phyloP scores from a whole-genome alignment of 352 stramenopile genomes.

The Pythium grandisporangium region DNA sequence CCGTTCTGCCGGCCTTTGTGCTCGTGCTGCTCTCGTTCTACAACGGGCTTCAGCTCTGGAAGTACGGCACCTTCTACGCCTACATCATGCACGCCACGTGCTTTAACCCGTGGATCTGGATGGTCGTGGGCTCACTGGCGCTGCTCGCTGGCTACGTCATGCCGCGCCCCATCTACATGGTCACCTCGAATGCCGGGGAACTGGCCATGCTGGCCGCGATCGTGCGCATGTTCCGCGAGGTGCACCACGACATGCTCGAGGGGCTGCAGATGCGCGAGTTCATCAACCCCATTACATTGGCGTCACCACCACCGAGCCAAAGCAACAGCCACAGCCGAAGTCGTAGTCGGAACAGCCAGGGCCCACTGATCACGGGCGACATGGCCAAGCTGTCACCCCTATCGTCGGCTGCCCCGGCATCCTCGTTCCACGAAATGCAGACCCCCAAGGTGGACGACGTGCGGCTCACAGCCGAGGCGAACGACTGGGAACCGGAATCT shows the following conservation, averaged over 20 bases:
- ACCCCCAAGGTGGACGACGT: no score
- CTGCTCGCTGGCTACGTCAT: constrained; percentile 72
- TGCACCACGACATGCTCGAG: constrained; percentile 79
- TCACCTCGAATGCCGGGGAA: constrained; percentile 72
- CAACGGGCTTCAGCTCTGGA: constrained; percentile 69
- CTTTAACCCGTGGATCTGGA: constrained; percentile 87
- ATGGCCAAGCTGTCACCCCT: constrained; percentile 3
- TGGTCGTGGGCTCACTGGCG: constrained; percentile 62
- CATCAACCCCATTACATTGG: constrained; percentile 38
- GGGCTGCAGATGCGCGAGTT: constrained; percentile 65
- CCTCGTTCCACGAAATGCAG: constrained; percentile 6
- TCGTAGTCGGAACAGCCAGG: constrained; percentile 16
- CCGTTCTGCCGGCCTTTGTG: constrained; percentile 51
- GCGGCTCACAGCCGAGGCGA: constrained; percentile 4
- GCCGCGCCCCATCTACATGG: constrained; percentile 53
- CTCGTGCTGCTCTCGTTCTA: constrained; percentile 66
- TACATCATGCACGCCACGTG: constrained; percentile 80
- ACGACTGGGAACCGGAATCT: no score
- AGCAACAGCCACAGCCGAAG: constrained; percentile 11
- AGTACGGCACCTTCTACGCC: constrained; percentile 81
- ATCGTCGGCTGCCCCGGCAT: constrained; percentile 13
- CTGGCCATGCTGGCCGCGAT: constrained; percentile 73
- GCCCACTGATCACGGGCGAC: constrained; percentile 14
- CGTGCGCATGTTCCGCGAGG: constrained; percentile 79
- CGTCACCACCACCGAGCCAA: constrained; percentile 14